phyloP scores from a whole-genome alignment of 2,329 filamentous ascomycete species.

The Didymella exigua region DNA sequence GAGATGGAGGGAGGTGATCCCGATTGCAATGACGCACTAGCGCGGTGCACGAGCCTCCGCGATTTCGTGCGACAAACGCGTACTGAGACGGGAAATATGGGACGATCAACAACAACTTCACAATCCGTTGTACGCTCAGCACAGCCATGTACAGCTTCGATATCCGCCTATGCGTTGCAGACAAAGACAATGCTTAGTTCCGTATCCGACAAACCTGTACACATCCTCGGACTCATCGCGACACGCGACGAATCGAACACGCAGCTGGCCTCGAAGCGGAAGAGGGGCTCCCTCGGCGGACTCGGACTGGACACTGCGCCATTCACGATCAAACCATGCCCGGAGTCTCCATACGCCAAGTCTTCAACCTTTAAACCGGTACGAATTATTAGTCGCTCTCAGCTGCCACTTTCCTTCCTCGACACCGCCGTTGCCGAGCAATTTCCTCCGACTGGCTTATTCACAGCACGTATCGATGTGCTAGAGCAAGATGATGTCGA shows the following conservation, averaged over 20 bases:
- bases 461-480: constrained; percentile 41
- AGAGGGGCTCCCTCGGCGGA: constrained; percentile 37
- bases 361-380: constrained; percentile 43
- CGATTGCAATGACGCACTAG: constrained; percentile 18
- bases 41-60: constrained; percentile 11
- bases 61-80: constrained; percentile 12
- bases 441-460: constrained; percentile 39
- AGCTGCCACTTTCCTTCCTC: constrained; percentile 48
- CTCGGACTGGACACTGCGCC: constrained; percentile 36
- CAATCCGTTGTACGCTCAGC: background rate
- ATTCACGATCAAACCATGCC: constrained; percentile 42
- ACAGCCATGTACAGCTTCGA: constrained; percentile 18
- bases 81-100: constrained; percentile 2
- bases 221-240: constrained; percentile 30
- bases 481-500: constrained; percentile 34
- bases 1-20: background rate
- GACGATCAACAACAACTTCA: background rate
- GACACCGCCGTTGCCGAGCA: constrained; percentile 34
- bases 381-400: constrained; percentile 43
- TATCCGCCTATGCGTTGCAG: constrained; percentile 38
- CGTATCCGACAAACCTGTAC: constrained; percentile 23
- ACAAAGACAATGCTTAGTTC: constrained; percentile 40
- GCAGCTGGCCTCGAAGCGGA: constrained; percentile 39
- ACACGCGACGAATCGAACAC: constrained; percentile 35
- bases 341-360: constrained; percentile 36